Evolutionary conservation across 345 rosid species (phyloP).

Genomic region (Hypericum perforatum): DNA sequence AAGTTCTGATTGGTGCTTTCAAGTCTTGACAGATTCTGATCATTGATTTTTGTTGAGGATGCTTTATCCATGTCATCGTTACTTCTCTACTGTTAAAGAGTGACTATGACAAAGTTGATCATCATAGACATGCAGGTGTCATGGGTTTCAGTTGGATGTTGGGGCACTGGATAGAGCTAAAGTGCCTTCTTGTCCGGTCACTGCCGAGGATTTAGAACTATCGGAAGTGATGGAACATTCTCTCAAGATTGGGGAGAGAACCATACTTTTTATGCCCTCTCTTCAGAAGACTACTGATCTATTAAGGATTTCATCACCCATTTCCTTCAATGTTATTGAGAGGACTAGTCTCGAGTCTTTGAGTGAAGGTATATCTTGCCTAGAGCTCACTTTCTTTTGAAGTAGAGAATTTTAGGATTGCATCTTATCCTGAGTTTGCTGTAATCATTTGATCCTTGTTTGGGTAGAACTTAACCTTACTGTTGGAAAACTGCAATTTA

Average conservation of each 20-base stretch:
- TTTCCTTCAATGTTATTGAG: constrained; percentile 52
- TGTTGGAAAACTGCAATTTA: no score
- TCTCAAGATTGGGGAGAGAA: constrained; percentile 55
- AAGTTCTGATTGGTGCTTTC: neutral
- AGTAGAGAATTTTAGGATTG: neutral
- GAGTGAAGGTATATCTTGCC: constrained; percentile 52
- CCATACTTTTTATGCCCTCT: constrained; percentile 50
- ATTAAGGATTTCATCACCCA: constrained; percentile 37
- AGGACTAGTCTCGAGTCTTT: constrained; percentile 59
- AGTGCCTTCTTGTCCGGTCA: constrained; percentile 40
- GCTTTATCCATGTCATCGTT: neutral
- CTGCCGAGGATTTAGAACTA: constrained; percentile 34
- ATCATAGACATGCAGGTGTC: constrained; percentile 71
- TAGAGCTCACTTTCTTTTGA: constrained; percentile 3
- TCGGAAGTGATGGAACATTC: constrained; percentile 46
- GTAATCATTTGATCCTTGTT: no score
- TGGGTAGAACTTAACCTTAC: no score
- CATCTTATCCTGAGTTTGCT: neutral
- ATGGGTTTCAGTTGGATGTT: constrained; percentile 37
- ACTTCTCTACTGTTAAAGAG: neutral
- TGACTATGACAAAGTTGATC: constrained; percentile 6
- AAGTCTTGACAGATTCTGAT: no score
- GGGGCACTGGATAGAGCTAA: constrained; percentile 20
- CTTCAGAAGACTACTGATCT: constrained; percentile 32
- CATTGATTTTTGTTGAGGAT: no score